Evolutionary conservation across 768 basidiomycete genomes (phyloP), one percentile per base, ranked within the genome.

Genomic region (Phaeotremella skinneri): DNA sequence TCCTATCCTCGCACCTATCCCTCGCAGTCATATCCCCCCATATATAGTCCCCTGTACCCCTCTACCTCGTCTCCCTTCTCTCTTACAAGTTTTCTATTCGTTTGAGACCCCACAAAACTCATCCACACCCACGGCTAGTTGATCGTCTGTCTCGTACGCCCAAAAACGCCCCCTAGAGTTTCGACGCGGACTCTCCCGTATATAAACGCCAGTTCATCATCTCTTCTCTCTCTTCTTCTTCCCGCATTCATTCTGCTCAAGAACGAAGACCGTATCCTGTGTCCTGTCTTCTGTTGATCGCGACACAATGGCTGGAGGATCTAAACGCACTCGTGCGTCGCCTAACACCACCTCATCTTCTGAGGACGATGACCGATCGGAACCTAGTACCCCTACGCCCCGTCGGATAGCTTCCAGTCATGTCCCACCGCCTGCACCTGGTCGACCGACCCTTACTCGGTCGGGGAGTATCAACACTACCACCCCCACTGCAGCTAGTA

Each of bases 291-390:
- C n/a, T n/a, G n/a, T n/a, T n/a, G n/a, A n/a, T n/a, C n/a, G n/a
- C n/a, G n/a, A n/a, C 51, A 55, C 13, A 45, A 64, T 64, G 62
- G 39, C 62, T 17, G 58, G 49, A 42, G 49, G 48, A 16, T 55
- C 53, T 55, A 64, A 64, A 49, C 58, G 62, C n/a, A 56, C 62
- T 16, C 37, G 62, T 21, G 34, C 48, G 23, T 27, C 55, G 27
- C 26, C 56, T 23, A 20, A 25, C 3, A 23, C 49, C 14, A 49
- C 42, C 16, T 29, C 58, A 25, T 34, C 51, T 34, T 13, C 52
- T 27, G 23, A 52, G 4, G 37, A 49, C 9, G 14, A 32, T 53
- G 4, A 25, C 45, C 26, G 42, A 39, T 39, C 25, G 3, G 48
- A 34, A 32, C 53, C 53, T 9, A 55, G 23, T 30, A 48, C 54